Evolutionary conservation across 2,329 filamentous ascomycete genomes (phyloP), one percentile per base, ranked within the genome.

Genomic region (Epichloe uncinata): DNA sequence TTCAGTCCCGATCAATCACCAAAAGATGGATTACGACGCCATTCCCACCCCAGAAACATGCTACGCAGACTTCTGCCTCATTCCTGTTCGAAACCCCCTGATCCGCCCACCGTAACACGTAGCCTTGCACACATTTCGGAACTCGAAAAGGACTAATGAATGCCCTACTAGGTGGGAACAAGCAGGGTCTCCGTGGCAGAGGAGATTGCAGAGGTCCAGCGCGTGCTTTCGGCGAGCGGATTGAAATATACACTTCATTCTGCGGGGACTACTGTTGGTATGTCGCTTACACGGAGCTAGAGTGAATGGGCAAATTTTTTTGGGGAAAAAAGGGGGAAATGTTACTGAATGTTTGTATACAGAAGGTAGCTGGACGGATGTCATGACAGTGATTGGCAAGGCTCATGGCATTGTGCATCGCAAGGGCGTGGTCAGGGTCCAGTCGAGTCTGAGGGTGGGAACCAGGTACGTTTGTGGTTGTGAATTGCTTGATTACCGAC

Each of bases 341-440:
- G 6, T 7, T 26, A 8, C 11, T 16, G 4, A 33, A 16, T 16
- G 1, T 20, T 9, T 5, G 6, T 33, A 15, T 34, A 4, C 58
- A 95, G 91, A 97, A 71, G 93, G 91, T 3, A 77, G 81, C 40
- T 97, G 93, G 91, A 86, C 94, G 56, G 79, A 85, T 34, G 89
- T 95, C 52, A 89, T 95, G 76, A 74, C 72, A 50, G 75, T 90
- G 30, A 85, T 95, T 57, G 89, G 89, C n/a, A 86, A 91, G 69
- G 87, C 86, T 3, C 89, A 95, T 69, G 76, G 77, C 0, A 71
- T 87, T 44, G 78, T 95, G 18, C 89, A 95, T 62, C 69, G 80
- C 53, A 77, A 80, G 53, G 88, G 88, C n/a, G 78, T 88, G 35
- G 74, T 85, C 53, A 74, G 93, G 49, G 85, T 97, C 40, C 91